Evolutionary conservation across 345 rosid genomes (phyloP), one percentile per base, ranked within the genome.

Genomic region (Gossypium raimondii): DNA sequence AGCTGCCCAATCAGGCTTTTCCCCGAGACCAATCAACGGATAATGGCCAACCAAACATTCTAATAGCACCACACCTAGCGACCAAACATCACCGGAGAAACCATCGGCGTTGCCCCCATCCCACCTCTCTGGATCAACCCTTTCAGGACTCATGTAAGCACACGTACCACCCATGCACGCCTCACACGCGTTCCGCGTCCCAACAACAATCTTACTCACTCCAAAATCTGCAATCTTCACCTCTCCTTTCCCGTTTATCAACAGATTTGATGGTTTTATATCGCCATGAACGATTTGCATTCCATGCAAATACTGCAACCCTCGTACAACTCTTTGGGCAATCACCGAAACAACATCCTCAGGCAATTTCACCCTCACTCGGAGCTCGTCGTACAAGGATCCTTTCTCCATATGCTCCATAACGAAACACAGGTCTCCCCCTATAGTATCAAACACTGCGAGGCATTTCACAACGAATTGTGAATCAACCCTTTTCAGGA

Each of bases 101-200:
- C 92, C 97, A 57, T 80, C 75, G 0, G 77, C 67, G 16, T 55
- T 62, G 22, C 67, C 81, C 9, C 87, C 87, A 51, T 53, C 82
- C 90, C 89, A 89, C 48, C 78, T 65, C 22, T 87, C 87, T 9
- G 85, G 87, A 76, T 89, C 92, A 14, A 88, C 34, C 65, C 93
- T 82, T 75, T 89, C 94, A 0, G 91, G 91, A 71, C 93, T 89
- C 94, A 88, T 92, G 65, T 87, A 89, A 24, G 90, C 93, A 72
- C 87, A 83, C 1, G 97, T 89, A 18, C 97, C 93, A 18, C 97
- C 93, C 85, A 80, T 76, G 55, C 58, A 78, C 17, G 76, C 51
- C 22, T 84, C 83, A 6, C 58, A 13, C 0, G 68, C 62, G 9
- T 73, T 67, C 3, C 73, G n/a, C 1, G 68, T 62, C 12, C 75